Base-by-base conservation (phyloP, 495 filamentous ascomycete species). In the Penicillium desertorum region DNA sequence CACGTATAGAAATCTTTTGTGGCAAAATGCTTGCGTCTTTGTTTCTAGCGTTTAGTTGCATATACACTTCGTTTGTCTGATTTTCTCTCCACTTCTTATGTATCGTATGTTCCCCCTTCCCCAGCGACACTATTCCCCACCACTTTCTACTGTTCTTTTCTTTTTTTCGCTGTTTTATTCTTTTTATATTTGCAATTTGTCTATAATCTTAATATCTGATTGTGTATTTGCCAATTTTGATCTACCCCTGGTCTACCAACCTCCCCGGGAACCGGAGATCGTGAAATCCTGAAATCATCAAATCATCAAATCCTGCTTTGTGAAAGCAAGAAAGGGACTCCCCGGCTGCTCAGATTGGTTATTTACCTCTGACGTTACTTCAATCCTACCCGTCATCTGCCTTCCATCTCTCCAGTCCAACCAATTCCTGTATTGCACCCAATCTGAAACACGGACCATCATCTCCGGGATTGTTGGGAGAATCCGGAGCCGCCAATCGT, bases 391-490 rank as follows among this genome's bases (percentile, higher is more conserved):
- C 37, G 32, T 30, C 48, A 36, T 50, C 49, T 29, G 37, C 45
- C 46, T 45, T 45, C 42, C 57, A 49, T 56, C 42, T 17, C 36
- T 49, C 58, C 53, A 51, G 64, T 60, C 66, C 66, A 67, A 69
- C 66, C 61, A 44, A 58, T 48, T 36, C 41, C 52, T 17, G 20
- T 47, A 36, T 34, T 37, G 60, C 64, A 51, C 59, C 58, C 64
- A 67, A 67, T 65, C 60, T 65, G 66, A 69, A 69, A 69, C 66
- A 61, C 52, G 27, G 51, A 25, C 51, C 61, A 67, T 59, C 53
- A 59, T 54, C 58, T 67, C 66, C 66, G 64, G 62, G 51, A 57
- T 25, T 58, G 47, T 23, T 39, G 41, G 41, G 55, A 57, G 30
- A 42, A 51, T 29, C 49, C 29, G 57, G 60, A 62, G 45, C 59